Evolutionary conservation across 768 basidiomycete species (phyloP).

Genomic region (Ramaria sp.): DNA sequence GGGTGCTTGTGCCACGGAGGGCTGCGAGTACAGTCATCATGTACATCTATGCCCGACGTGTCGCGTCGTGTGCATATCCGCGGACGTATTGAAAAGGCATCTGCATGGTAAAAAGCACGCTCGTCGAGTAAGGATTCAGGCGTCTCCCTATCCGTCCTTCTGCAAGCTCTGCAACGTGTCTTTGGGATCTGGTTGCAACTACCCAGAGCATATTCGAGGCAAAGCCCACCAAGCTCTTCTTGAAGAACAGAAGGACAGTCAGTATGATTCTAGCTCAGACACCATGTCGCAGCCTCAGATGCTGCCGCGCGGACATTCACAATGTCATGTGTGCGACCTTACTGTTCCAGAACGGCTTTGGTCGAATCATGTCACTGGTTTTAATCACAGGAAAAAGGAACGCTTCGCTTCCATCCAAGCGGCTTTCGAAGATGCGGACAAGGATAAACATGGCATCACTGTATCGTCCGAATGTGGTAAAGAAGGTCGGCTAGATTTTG

Average conservation of each 20-base stretch:
- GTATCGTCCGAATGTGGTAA: slow-evolving; percentile 24
- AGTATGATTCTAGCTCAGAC: background rate
- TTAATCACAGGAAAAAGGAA: slow-evolving; percentile 27
- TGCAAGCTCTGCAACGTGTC: slow-evolving; percentile 7
- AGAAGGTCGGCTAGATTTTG: slow-evolving; percentile 31
- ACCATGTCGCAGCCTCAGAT: background rate
- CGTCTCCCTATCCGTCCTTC: background rate
- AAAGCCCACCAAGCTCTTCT: background rate
- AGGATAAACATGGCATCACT: slow-evolving; percentile 40
- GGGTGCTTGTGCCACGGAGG: slow-evolving; percentile 24
- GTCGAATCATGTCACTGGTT: slow-evolving; percentile 1
- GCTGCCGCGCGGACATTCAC: background rate
- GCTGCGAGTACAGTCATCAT: slow-evolving; percentile 26
- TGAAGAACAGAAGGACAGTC: background rate
- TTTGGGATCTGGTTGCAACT: background rate
- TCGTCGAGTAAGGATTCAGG: slow-evolving; percentile 12
- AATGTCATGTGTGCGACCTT: slow-evolving; percentile 2
- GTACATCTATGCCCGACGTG: slow-evolving; percentile 30
- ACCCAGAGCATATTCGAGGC: slow-evolving; percentile 4
- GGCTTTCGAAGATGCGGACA: slow-evolving; percentile 40
- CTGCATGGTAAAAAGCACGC: slow-evolving; percentile 21
- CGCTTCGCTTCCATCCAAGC: slow-evolving; percentile 28
- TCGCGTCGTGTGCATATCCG: slow-evolving; percentile 21
- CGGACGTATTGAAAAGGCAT: slow-evolving; percentile 20
- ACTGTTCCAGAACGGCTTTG: background rate